These are phyloP conservation scores for Phaseolus lunatus DNA, from an alignment of 306 rosid species.

Conservation along the genomic window DNA sequence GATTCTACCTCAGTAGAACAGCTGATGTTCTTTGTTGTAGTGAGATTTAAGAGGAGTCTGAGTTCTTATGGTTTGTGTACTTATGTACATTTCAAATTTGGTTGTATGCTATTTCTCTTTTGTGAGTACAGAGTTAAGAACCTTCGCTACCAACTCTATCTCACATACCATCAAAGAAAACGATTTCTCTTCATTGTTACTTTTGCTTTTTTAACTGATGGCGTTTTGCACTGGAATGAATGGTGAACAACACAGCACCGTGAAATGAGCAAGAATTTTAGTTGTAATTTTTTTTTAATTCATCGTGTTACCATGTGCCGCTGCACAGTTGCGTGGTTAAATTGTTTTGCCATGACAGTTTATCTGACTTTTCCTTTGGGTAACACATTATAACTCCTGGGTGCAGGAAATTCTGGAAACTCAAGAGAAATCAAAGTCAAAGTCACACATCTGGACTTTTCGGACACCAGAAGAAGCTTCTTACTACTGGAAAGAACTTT, in stretches of 20 bases:
- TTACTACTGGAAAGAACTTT: slow-evolving; percentile 58
- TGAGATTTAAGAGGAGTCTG: not conserved
- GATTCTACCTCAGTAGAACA: slow-evolving; percentile 11
- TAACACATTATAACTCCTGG: slow-evolving; percentile 37
- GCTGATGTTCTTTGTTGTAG: not conserved
- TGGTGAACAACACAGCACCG: slow-evolving; percentile 5
- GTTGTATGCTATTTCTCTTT: not conserved
- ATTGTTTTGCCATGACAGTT: not conserved
- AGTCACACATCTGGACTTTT: slow-evolving; percentile 76
- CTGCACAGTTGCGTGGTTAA: not conserved
- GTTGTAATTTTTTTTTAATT: not conserved
- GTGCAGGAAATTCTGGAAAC: slow-evolving; percentile 82
- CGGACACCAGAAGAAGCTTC: slow-evolving; percentile 83
- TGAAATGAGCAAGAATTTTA: slow-evolving; percentile 33
- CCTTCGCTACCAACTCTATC: not conserved
- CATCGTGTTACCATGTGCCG: not conserved
- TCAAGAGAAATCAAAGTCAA: slow-evolving; percentile 59
- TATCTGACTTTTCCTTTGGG: not conserved
- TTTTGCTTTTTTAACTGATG: not conserved
- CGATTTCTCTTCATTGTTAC: not conserved
- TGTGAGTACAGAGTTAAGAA: slow-evolving; percentile 5
- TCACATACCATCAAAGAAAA: not conserved
- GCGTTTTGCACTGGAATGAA: not conserved
- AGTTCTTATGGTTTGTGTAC: not conserved
- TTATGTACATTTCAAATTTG: not conserved